These are phyloP conservation scores for Chytriomyces confervae DNA, from an alignment of 192 early-diverging fungal species.

Conservation along the genomic window DNA sequence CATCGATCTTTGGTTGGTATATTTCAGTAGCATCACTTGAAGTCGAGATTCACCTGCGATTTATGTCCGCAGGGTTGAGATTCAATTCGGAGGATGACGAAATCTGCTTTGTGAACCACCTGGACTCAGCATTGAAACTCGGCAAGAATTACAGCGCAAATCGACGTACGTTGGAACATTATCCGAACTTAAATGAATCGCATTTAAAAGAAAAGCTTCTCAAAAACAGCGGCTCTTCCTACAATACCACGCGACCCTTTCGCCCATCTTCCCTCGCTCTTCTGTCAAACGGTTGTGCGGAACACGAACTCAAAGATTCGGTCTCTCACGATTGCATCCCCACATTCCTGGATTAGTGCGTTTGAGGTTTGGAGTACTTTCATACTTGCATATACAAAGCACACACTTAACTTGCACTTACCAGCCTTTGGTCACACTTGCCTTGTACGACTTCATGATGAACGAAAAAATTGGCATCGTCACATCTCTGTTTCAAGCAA, in stretches of 20 bases:
- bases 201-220: too few species aligned
- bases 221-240: neutral
- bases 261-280: neutral
- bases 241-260: conserved; percentile 17
- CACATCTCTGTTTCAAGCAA: conserved; percentile 77
- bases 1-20: conserved; percentile 2
- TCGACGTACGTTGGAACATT: neutral
- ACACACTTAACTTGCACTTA: neutral
- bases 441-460: conserved; percentile 90
- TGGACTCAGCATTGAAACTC: conserved; percentile 1
- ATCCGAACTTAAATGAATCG: neutral
- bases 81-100: conserved; percentile 18
- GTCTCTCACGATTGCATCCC: neutral
- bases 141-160: conserved; percentile 4
- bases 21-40: neutral
- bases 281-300: neutral
- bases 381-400: neutral
- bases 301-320: conserved; percentile 4
- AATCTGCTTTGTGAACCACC: conserved; percentile 17
- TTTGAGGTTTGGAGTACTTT: conserved; percentile 26
- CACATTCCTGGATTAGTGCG: neutral
- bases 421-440: conserved; percentile 86
- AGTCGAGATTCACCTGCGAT: neutral
- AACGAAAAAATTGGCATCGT: conserved; percentile 75
- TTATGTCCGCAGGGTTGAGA: conserved; percentile 1